Percentiles rank a stretch among this genome's conserved stretches.
These are phyloP conservation scores for Nemania abortiva DNA, from an alignment of 2,329 filamentous ascomycete genomes.

Conservation along the genomic window DNA sequence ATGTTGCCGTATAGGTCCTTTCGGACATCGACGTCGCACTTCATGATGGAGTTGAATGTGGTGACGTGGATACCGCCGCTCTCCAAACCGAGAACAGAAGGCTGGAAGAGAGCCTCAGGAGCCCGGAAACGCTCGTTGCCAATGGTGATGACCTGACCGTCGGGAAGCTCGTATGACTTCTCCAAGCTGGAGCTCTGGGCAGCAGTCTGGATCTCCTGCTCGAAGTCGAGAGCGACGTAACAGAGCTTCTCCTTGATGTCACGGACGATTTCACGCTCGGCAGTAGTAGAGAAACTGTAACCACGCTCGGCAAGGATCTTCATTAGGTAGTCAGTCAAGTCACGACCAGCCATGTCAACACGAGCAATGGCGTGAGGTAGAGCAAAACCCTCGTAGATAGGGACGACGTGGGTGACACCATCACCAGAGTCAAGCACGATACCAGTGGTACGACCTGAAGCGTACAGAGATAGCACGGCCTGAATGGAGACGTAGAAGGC, in stretches of 20 bases:
- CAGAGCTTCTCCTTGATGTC: constrained; percentile 99
- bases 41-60: constrained; percentile 99
- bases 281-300: constrained; percentile 99
- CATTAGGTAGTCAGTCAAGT: constrained; percentile 99
- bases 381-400: constrained; percentile 99
- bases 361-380: constrained; percentile 99
- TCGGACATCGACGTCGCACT: constrained; percentile 99
- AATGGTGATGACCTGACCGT: constrained; percentile 99
- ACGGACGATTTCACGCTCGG: constrained; percentile 99
- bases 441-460: constrained; percentile 99
- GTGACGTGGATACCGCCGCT: constrained; percentile 99
- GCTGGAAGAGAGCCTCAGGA: constrained; percentile 99
- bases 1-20: constrained; percentile 99
- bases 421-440: constrained; percentile 99
- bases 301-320: constrained; percentile 99
- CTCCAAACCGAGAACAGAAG: constrained; percentile 97
- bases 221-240: constrained; percentile 99
- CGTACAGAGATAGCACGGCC: constrained; percentile 98
- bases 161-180: constrained; percentile 99
- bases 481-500: constrained; percentile 99
- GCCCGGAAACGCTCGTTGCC: constrained; percentile 99
- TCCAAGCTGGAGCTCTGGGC: constrained; percentile 98
- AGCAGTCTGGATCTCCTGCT: constrained; percentile 99
- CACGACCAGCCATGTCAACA: constrained; percentile 99
- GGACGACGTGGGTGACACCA: constrained; percentile 99